A percentile compares a stretch with the other conserved stretches of the same genome.
Conservation (phyloP, 1,139 yeast species). For the Diutina pseudorugosa region DNA sequence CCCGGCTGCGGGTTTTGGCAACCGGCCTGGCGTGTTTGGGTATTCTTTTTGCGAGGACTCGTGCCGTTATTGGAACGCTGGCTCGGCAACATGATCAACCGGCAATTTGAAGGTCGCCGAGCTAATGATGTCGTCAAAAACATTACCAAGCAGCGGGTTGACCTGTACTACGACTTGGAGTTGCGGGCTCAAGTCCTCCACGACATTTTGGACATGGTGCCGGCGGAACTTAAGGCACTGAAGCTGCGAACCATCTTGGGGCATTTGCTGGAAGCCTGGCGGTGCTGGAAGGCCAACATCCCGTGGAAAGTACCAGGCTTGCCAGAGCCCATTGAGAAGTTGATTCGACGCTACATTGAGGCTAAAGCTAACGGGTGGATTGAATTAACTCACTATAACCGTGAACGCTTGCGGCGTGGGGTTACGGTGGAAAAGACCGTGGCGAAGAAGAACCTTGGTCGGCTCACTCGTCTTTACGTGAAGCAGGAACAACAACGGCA, state of each 20-base stretch:
- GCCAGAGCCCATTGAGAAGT: constrained; percentile 80
- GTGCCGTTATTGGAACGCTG: constrained; percentile 88
- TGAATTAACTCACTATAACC: constrained; percentile 81
- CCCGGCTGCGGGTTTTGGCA: constrained; percentile 99
- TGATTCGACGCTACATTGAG: constrained; percentile 78
- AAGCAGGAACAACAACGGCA: constrained; percentile 90
- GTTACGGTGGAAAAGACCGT: constrained; percentile 90
- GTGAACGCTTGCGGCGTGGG: constrained; percentile 81
- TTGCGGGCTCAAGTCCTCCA: constrained; percentile 90
- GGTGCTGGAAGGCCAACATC: constrained; percentile 98
- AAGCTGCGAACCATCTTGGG: constrained; percentile 83
- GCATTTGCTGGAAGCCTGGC: constrained; percentile 96
- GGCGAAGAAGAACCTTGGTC: constrained; percentile 83
- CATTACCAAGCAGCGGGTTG: constrained; percentile 89
- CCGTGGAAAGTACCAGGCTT: constrained; percentile 98
- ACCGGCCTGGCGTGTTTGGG: constrained; percentile 97
- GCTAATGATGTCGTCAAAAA: constrained; percentile 89
- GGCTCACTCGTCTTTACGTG: constrained; percentile 85
- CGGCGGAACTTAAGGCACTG: constrained; percentile 82
- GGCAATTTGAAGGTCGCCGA: constrained; percentile 94
- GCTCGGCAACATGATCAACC: constrained; percentile 81
- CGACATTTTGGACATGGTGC: constrained; percentile 93
- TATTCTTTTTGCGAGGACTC: constrained; percentile 84
- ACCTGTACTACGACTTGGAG: constrained; percentile 89
- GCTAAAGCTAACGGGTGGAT: constrained; percentile 98